Conservation (phyloP, 108 stramenopile species). For the Mediolabrus comicus region DNA sequence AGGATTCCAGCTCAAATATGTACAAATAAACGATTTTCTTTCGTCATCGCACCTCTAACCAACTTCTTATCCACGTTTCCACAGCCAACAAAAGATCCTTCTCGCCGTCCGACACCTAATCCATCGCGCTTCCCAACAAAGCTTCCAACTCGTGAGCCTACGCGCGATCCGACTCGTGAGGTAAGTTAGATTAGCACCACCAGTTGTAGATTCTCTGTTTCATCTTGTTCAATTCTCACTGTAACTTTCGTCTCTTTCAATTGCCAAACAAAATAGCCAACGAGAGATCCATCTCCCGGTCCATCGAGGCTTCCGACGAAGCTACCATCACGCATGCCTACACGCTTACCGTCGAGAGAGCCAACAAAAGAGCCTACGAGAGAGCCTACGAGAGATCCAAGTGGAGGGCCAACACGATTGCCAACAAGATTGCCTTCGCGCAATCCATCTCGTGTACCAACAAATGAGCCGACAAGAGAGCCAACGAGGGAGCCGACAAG, state of each 20-base stretch:
- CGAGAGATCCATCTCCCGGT: slow-evolving; percentile 15
- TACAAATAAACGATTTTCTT: not conserved
- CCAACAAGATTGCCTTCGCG: slow-evolving; percentile 18
- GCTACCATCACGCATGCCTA: slow-evolving; percentile 18
- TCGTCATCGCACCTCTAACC: not conserved
- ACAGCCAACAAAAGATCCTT: slow-evolving; percentile 1
- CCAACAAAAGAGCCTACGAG: slow-evolving; percentile 34
- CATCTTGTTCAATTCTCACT: not conserved
- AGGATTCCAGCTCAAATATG: not conserved
- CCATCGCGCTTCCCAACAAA: slow-evolving; percentile 4
- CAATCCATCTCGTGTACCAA: not conserved
- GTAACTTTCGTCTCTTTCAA: not conserved
- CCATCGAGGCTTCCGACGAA: slow-evolving; percentile 6
- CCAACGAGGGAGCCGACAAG: slow-evolving; percentile 20
- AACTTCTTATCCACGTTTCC: not conserved
- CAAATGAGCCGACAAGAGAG: slow-evolving; percentile 10
- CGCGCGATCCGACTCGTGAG: slow-evolving; percentile 17
- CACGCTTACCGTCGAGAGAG: too few relatives aligned
- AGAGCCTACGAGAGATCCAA: slow-evolving; percentile 14
- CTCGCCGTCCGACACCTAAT: slow-evolving; percentile 1
- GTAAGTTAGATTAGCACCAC: not conserved
- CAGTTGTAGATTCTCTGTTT: not conserved
- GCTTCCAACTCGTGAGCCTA: slow-evolving; percentile 10
- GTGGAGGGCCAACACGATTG: slow-evolving; percentile 1
- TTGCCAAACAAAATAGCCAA: slow-evolving; percentile 3